Evolutionary conservation across 345 rosid species (phyloP), one percentile per base, ranked within the genome.

Genomic region (Arabis alpina): DNA sequence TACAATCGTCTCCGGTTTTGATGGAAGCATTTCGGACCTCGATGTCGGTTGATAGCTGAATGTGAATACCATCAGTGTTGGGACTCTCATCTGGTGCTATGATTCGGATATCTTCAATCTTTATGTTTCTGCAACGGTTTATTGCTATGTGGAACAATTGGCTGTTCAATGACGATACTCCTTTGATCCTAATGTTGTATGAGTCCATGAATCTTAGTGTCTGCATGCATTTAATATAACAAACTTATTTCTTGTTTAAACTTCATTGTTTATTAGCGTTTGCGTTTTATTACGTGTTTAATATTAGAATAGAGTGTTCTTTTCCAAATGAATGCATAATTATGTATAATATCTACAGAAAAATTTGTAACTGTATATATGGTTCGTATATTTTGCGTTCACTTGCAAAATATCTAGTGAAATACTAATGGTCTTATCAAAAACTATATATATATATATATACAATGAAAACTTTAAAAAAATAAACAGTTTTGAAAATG

Each of bases 11-110:
- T 4, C 89, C 92, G 0, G 92, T 87, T 57, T 69, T 68, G 34
- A 87, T 80, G 41, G 57, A 76, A 8, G 76, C 73, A 64, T 78
- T 73, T 14, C 73, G 41, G 63, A 85, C 79, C 6, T 81, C 81
- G 11, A 85, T 71, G 3, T 69, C 65, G 1, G 65, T 71, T 0
- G 89, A 87, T 39, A 27, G 8, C 13, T 80, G 80, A 23, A 87
- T 70, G 60, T 87, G 92, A 69, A 87, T 87, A n/a, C 92, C 92
- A 39, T 85, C 89, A 2, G 91, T 87, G 80, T 87, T 87, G 3
- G 89, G 85, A 68, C 91, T 87, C 7, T 74, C 5, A 0, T 39
- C 77, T 3, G 84, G 70, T 6, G 89, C 86, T 15, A 72, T 76
- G 59, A 83, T 65, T 6, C 54, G 68, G 10, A 83, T 73, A 25